phyloP scores from a whole-genome alignment of 1,284 basidiomycete genomes.

The Microbotryum intermedium region DNA sequence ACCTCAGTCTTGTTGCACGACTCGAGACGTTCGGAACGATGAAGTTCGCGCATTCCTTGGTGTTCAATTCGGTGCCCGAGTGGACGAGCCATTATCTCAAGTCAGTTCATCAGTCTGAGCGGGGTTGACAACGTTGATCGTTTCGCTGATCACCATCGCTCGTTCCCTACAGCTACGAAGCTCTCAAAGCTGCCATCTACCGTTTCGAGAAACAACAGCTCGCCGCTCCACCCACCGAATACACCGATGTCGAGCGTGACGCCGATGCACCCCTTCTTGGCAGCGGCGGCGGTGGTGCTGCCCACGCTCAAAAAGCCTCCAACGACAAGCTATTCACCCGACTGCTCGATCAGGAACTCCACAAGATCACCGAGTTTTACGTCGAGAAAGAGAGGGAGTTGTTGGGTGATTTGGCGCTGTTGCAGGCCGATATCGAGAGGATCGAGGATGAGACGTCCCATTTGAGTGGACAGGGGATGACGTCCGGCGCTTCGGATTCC shows the following conservation, averaged over 20 bases:
- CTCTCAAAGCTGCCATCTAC: conserved; percentile 72
- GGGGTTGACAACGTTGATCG: background rate
- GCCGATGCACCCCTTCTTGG: conserved; percentile 48
- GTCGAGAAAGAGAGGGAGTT: conserved; percentile 64
- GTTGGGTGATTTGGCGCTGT: conserved; percentile 51
- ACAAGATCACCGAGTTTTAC: conserved; percentile 78
- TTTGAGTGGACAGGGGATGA: conserved; percentile 54
- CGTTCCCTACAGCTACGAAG: conserved; percentile 55
- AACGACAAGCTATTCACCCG: conserved; percentile 52
- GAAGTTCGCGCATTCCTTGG: conserved; percentile 56
- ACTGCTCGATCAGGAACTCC: conserved; percentile 71
- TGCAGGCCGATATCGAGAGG: conserved; percentile 57
- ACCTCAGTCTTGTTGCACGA: no score
- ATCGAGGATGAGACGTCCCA: conserved; percentile 41
- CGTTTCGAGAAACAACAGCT: conserved; percentile 58
- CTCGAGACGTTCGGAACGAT: conserved; percentile 16
- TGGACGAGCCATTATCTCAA: conserved; percentile 92
- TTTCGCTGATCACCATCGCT: background rate
- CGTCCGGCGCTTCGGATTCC: conserved; percentile 42
- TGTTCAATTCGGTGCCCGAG: conserved; percentile 87
- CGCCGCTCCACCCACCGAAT: conserved; percentile 48
- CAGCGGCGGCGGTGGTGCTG: conserved; percentile 47
- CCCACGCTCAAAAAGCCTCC: conserved; percentile 38
- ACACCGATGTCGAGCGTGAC: conserved; percentile 42
- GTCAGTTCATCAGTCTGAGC: conserved; percentile 43